These are phyloP conservation scores for Coelastrella sp. DNA, from an alignment of 139 green algal species.

Conservation along the genomic window DNA sequence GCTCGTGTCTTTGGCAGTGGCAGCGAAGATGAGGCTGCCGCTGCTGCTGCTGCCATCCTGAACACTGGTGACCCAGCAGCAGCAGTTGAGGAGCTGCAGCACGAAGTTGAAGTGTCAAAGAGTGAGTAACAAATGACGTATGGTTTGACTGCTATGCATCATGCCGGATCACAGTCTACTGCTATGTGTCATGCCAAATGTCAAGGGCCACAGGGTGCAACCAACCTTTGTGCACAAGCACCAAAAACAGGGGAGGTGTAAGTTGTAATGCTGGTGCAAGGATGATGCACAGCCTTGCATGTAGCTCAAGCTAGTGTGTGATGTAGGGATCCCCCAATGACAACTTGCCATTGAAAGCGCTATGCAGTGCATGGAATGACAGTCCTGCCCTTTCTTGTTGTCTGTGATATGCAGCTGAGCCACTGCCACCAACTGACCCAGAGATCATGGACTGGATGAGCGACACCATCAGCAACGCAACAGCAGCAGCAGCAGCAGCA, in stretches of 20 bases:
- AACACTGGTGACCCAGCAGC: constrained; percentile 33
- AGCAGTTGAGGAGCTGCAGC: constrained; percentile 16
- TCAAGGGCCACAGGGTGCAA: too few species aligned
- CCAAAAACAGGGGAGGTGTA: too few species aligned
- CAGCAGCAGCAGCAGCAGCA: constrained; percentile 21
- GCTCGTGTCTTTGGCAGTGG: constrained; percentile 1
- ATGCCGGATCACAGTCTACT: too few species aligned
- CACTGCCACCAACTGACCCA: constrained; percentile 56
- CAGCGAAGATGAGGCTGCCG: background rate
- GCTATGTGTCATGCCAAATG: background rate
- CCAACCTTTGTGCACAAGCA: too few species aligned
- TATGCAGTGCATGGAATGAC: too few species aligned
- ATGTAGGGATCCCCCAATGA: too few species aligned
- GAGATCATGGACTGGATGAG: constrained; percentile 70
- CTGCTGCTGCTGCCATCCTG: background rate
- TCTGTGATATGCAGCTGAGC: constrained; percentile 34
- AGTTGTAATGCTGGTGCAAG: too few species aligned
- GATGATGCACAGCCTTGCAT: too few species aligned
- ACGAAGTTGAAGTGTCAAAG: constrained; percentile 20
- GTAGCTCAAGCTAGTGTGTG: too few species aligned
- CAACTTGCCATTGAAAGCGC: too few species aligned
- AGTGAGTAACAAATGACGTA: too few species aligned
- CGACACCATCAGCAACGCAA: constrained; percentile 35
- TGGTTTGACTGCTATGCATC: background rate
- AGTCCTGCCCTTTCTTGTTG: background rate